These are phyloP conservation scores for Aurifilum marmelostoma DNA, from an alignment of 2,329 filamentous ascomycete species.

Conservation along the genomic window DNA sequence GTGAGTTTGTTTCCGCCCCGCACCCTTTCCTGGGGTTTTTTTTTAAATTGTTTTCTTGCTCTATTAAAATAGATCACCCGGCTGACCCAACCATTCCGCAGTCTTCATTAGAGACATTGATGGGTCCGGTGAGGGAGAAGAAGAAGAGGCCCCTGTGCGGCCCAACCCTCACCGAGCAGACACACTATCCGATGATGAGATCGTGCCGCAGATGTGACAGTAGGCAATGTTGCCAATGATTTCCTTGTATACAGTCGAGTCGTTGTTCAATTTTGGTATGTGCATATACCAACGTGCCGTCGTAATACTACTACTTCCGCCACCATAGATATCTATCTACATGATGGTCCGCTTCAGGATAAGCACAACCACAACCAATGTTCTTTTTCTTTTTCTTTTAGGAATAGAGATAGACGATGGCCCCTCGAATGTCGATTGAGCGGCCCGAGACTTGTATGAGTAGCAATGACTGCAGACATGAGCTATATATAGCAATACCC, in stretches of 20 bases:
- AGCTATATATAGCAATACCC: not conserved
- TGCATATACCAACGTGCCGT: not conserved
- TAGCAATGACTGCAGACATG: not conserved
- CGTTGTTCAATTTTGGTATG: not conserved
- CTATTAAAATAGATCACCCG: not conserved
- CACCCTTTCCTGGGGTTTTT: no score
- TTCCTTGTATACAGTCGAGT: not conserved
- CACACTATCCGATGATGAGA: constrained; percentile 32
- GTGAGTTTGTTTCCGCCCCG: constrained; percentile 54
- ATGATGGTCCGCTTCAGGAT: no score
- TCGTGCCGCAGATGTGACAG: constrained; percentile 31
- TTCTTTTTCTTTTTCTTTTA: not conserved
- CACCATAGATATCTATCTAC: no score
- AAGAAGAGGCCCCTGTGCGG: not conserved
- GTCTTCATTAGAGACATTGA: constrained; percentile 30
- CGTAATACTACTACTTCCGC: no score
- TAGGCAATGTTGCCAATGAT: not conserved
- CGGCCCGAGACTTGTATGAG: not conserved
- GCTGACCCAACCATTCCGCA: constrained; percentile 15
- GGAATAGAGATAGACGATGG: not conserved
- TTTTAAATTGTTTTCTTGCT: accelerated
- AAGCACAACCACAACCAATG: not conserved
- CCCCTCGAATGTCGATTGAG: not conserved
- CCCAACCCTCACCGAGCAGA: constrained; percentile 22
- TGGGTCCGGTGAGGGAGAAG: not conserved